A percentile compares a stretch with the other conserved stretches of the same genome.
Conservation (phyloP, 768 basidiomycete genomes). For the Phlebiopsis gigantea region DNA sequence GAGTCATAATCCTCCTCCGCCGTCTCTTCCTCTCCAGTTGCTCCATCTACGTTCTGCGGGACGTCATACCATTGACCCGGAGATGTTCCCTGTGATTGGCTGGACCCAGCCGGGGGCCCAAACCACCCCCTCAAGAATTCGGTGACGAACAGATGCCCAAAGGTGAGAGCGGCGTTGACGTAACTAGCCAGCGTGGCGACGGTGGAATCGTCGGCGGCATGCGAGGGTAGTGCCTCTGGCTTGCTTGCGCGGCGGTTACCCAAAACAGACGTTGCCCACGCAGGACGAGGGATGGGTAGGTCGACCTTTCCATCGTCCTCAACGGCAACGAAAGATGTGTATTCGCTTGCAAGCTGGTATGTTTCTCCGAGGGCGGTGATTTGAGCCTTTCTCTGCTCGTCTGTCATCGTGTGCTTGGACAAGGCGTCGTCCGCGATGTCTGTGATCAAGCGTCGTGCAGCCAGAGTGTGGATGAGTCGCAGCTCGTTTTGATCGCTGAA, state of each 20-base stretch:
- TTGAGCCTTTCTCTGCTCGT: constrained; percentile 36
- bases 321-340: constrained; percentile 55
- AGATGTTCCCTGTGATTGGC: constrained; percentile 1
- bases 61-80: not conserved
- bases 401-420: constrained; percentile 5
- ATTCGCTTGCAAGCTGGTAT: constrained; percentile 46
- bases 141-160: not conserved
- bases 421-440: constrained; percentile 34
- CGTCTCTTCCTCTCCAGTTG: not conserved
- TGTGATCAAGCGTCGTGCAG: constrained; percentile 48
- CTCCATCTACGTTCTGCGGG: not conserved
- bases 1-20: constrained; percentile 2
- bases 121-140: not conserved
- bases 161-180: not conserved
- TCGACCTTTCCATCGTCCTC: constrained; percentile 16
- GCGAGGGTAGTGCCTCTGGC: not conserved
- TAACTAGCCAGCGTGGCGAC: not conserved
- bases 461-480: constrained; percentile 46
- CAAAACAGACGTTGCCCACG: not conserved
- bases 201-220: not conserved
- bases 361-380: constrained; percentile 44
- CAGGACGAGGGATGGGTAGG: not conserved
- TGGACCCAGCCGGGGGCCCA: not conserved
- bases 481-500: constrained; percentile 15
- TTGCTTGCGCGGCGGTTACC: not conserved